phyloP scores from a whole-genome alignment of 805 yeast species.

The Yamadazyma paraphyllophila region DNA sequence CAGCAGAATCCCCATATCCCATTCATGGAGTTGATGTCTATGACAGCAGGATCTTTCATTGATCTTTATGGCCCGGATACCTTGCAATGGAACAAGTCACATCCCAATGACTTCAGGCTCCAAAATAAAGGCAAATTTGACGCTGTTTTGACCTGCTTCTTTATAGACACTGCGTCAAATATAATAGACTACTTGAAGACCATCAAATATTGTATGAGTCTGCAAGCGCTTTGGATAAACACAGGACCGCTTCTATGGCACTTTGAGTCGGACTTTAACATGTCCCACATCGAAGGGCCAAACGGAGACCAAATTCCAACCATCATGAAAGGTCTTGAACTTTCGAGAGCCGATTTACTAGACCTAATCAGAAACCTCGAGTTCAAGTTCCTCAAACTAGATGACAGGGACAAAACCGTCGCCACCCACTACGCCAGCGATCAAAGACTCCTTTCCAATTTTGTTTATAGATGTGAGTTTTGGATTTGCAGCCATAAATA shows the following conservation, averaged over 20 bases:
- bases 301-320: conserved; percentile 27
- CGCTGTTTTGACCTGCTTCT: conserved; percentile 54
- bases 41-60: conserved; percentile 70
- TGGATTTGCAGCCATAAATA: conserved; percentile 60
- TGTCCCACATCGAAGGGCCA: conserved; percentile 17
- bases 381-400: conserved; percentile 44
- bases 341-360: conserved; percentile 54
- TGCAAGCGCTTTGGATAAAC: conserved; percentile 57
- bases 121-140: conserved; percentile 41
- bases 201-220: conserved; percentile 43
- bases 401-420: conserved; percentile 23
- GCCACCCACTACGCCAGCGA: conserved; percentile 56
- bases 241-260: conserved; percentile 76
- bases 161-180: conserved; percentile 63
- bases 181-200: conserved; percentile 55
- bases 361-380: conserved; percentile 47
- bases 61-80: conserved; percentile 61
- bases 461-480: conserved; percentile 60
- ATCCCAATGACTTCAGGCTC: conserved; percentile 42
- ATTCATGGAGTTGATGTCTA: conserved; percentile 57
- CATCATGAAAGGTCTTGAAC: conserved; percentile 56
- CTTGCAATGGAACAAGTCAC: conserved; percentile 26
- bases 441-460: conserved; percentile 48
- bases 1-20: conserved; percentile 37
- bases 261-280: conserved; percentile 50